A percentile compares a stretch with the other conserved stretches of the same genome.
These are phyloP conservation scores for Trichophyton verrucosum DNA, from an alignment of 2,329 filamentous ascomycete genomes.

Conservation along the genomic window DNA sequence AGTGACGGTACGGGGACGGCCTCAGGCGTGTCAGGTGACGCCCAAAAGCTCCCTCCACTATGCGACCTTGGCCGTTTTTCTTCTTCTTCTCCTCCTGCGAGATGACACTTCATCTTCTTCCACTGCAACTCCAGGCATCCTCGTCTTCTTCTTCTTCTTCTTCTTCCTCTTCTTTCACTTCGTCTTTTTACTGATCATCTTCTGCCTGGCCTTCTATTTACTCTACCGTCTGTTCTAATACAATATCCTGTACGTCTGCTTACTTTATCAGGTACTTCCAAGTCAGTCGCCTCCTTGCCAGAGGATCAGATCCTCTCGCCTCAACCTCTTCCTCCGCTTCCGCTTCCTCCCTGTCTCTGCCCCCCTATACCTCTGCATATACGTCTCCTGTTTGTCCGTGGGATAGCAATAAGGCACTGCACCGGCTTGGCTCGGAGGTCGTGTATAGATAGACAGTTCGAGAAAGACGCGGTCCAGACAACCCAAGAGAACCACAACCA, in stretches of 20 bases:
- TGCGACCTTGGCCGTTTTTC: neutral
- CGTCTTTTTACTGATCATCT: neutral
- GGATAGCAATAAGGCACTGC: neutral
- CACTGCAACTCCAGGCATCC: neutral
- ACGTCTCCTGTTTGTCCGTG: neutral
- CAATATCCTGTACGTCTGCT: too few relatives aligned
- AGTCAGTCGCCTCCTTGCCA: neutral
- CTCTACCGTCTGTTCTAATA: neutral
- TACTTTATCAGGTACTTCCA: neutral
- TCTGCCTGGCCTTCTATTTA: neutral
- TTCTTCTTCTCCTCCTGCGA: neutral
- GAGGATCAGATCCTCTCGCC: neutral
- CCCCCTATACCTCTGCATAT: neutral
- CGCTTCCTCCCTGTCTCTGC: neutral
- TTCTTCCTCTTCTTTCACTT: neutral
- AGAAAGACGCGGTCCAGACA: neutral
- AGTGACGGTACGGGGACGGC: neutral
- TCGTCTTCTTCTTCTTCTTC: neutral
- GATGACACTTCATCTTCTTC: neutral
- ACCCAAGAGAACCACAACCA: neutral
- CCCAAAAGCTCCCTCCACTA: constrained; percentile 1
- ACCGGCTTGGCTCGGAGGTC: neutral
- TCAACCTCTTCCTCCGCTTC: neutral
- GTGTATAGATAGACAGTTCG: constrained; percentile 1
- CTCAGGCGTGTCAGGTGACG: neutral